phyloP scores from a whole-genome alignment of 495 filamentous ascomycete genomes.

The Xylaria cubensis region DNA sequence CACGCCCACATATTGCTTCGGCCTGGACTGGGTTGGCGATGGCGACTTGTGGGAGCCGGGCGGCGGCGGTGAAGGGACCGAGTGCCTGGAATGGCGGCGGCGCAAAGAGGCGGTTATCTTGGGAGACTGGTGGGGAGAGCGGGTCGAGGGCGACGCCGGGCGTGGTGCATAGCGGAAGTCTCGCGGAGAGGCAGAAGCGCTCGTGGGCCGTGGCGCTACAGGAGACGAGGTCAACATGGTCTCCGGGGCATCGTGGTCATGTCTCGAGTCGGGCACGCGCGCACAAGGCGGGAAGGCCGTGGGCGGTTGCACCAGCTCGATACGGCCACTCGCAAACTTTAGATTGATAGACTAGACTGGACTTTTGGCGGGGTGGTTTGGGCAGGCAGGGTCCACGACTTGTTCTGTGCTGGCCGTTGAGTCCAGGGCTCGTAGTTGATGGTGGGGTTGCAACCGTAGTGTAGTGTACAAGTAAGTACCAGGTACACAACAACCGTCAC shows the following conservation, averaged over 20 bases:
- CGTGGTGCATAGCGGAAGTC: constrained; percentile 55
- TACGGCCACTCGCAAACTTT: constrained; percentile 34
- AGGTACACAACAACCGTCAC: constrained; percentile 8
- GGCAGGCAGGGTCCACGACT: background rate
- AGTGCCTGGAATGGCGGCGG: constrained; percentile 51
- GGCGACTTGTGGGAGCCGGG: constrained; percentile 44
- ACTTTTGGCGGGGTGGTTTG: constrained; percentile 13
- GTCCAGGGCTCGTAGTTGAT: constrained; percentile 8
- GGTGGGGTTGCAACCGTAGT: constrained; percentile 20
- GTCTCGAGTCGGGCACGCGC: constrained; percentile 14
- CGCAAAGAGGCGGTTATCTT: constrained; percentile 53
- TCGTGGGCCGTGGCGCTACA: constrained; percentile 46
- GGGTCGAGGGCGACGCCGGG: constrained; percentile 27
- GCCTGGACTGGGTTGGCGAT: constrained; percentile 34
- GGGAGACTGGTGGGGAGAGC: constrained; percentile 52
- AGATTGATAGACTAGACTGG: constrained; percentile 24
- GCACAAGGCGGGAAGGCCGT: background rate
- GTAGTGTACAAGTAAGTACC: too few species aligned
- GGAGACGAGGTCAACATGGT: constrained; percentile 60
- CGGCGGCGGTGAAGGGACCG: constrained; percentile 42
- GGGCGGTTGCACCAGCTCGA: background rate
- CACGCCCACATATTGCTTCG: constrained; percentile 56
- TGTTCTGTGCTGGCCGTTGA: too few species aligned
- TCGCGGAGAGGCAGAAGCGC: constrained; percentile 55
- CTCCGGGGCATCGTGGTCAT: constrained; percentile 35